Percentiles rank a stretch among this genome's conserved stretches.
These are phyloP conservation scores for Hordeum pubiflorum DNA, from an alignment of 202 grass and related monocot genomes.

Conservation along the genomic window DNA sequence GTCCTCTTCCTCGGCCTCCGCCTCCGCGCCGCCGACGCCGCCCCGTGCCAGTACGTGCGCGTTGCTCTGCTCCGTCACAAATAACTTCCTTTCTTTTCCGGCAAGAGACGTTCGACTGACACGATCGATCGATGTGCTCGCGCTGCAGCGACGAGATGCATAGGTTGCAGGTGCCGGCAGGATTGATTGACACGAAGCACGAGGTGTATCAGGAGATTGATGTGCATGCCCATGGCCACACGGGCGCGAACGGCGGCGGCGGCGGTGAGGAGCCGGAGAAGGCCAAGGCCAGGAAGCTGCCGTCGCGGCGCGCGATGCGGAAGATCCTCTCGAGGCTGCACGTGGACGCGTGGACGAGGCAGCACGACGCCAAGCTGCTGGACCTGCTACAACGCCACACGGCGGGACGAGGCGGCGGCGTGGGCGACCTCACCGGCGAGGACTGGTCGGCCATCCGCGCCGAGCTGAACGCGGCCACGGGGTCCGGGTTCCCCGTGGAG, in stretches of 20 bases:
- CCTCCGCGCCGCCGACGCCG: neutral
- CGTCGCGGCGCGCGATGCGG: constrained; percentile 31
- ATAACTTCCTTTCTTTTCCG: neutral
- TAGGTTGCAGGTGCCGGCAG: neutral
- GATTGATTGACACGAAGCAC: neutral
- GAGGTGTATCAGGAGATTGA: neutral
- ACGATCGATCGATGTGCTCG: neutral
- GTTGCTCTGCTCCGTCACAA: neutral
- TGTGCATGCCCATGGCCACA: neutral
- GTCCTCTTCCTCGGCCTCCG: constrained; percentile 43
- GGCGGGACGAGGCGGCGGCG: neutral
- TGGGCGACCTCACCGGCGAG: constrained; percentile 12
- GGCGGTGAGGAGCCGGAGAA: neutral
- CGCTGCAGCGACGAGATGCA: constrained; percentile 2
- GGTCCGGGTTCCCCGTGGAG: constrained; percentile 29
- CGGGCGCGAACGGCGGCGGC: neutral
- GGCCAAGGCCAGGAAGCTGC: constrained; percentile 4
- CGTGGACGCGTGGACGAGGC: constrained; percentile 37
- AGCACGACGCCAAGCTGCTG: constrained; percentile 37
- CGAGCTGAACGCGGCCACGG: constrained; percentile 31
- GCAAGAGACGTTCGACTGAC: neutral
- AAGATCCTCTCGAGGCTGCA: constrained; percentile 40
- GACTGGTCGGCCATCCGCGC: constrained; percentile 25
- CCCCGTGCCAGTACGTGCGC: constrained; percentile 7
- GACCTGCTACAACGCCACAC: constrained; percentile 26